Base-by-base conservation (phyloP, 1,284 basidiomycete species). In the Polyporus tsugae region DNA sequence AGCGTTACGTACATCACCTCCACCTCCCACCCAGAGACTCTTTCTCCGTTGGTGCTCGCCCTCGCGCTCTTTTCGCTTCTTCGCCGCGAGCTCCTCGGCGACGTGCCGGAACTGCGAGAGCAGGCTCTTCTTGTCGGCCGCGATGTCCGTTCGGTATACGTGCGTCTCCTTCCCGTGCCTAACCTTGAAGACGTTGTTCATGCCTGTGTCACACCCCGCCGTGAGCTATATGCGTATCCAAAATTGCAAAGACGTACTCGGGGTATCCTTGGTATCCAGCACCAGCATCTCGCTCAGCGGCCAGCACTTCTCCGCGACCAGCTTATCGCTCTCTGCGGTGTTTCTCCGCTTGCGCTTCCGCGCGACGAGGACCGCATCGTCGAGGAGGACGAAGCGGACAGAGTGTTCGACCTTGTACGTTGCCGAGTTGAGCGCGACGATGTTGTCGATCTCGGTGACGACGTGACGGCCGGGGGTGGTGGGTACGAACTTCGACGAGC, bases 161-260 rank as follows among this genome's bases (percentile, higher is more conserved):
- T 95, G 92, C 2, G 93, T 95, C 81, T 99, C 97, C 80, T 97
- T 97, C 9, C 93, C 92, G 64, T 97, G 89, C 73, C 94, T 89
- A 75, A 99, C 91, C 84, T 99, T 99, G 86, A 99, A 93, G 0
- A 98, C 97, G 76, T 99, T 98, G 19, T 91, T 95, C 83, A 99
- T 91, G 63, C 90, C 97, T 96, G 44, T 10, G 2, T 6, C 33
- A n/a, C n/a, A n/a, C n/a, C 9, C 19, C 38, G 11, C 9, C 15
- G 33, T 65, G n/a, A 64, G 65, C 59, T n/a, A 42, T 53, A 59
- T 10, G 10, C 57, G 65, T 35, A 5, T 7, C 25, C 6, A 42
- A 19, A 53, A 11, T 4, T 63, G 60, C 11, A n/a, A 19, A n/a
- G 22, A 82, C 91, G 73, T 72, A 95, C 95, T 91, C 2, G 95